These are phyloP conservation scores for Panus rudis DNA, from an alignment of 768 basidiomycete species.

Conservation along the genomic window DNA sequence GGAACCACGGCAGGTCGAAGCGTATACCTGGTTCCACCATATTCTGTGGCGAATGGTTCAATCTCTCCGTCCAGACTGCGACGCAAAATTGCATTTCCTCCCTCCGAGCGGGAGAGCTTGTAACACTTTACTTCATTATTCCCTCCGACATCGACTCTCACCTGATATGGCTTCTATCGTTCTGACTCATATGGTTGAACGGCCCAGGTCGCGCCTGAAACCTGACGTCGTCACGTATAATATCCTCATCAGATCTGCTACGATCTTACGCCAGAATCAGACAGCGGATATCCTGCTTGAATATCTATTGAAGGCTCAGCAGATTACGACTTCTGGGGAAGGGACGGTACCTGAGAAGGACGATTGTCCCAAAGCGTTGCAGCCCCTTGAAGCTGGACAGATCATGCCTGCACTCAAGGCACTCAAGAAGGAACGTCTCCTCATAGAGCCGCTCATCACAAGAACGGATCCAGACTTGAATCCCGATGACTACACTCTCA, in stretches of 20 bases:
- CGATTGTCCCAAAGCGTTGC: not conserved
- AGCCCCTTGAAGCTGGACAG: too few species aligned
- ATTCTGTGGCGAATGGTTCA: constrained; percentile 22
- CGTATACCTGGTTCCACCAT: constrained; percentile 24
- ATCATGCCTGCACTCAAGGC: not conserved
- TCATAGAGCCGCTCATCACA: not conserved
- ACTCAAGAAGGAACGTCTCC: not conserved
- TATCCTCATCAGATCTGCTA: constrained; percentile 48
- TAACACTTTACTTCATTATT: constrained; percentile 61
- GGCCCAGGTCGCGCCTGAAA: constrained; percentile 32
- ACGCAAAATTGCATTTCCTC: constrained; percentile 17
- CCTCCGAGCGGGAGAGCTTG: constrained; percentile 37
- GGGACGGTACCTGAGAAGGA: too few species aligned
- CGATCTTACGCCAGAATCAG: constrained; percentile 34
- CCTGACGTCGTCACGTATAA: constrained; percentile 51
- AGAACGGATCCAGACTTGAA: constrained; percentile 3
- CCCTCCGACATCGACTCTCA: constrained; percentile 54
- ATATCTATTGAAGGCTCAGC: not conserved
- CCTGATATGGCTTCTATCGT: constrained; percentile 39
- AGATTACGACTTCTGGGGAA: too few species aligned
- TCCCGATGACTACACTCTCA: constrained; percentile 42
- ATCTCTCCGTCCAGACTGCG: constrained; percentile 9
- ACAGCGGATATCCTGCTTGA: constrained; percentile 15
- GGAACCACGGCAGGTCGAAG: constrained; percentile 12
- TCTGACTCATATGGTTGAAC: constrained; percentile 46